phyloP scores from a whole-genome alignment of 306 rosid species.

The Lathyrus tuberosus region DNA sequence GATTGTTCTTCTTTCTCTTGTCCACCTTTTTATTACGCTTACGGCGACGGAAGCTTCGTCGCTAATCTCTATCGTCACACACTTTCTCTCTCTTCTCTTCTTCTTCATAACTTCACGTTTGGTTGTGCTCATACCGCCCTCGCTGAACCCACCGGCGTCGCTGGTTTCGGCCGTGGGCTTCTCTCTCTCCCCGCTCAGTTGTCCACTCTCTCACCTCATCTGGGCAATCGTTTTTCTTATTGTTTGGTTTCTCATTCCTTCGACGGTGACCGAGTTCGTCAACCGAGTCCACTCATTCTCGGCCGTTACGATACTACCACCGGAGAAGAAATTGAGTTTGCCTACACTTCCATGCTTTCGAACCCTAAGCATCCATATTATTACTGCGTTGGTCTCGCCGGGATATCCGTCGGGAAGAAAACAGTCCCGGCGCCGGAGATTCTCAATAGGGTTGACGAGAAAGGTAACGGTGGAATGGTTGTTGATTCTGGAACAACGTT shows the following conservation, averaged over 20 bases:
- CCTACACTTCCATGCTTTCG: slow-evolving; percentile 72
- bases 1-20: slow-evolving; percentile 70
- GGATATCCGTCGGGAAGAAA: slow-evolving; percentile 64
- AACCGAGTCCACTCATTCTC: slow-evolving; percentile 85
- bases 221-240: slow-evolving; percentile 82
- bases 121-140: slow-evolving; percentile 89
- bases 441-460: slow-evolving; percentile 52
- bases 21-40: slow-evolving; percentile 89
- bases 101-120: slow-evolving; percentile 72
- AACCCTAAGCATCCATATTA: slow-evolving; percentile 88
- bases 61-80: slow-evolving; percentile 60
- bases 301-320: slow-evolving; percentile 49
- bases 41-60: slow-evolving; percentile 84
- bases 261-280: slow-evolving; percentile 56
- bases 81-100: slow-evolving; percentile 54
- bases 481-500: slow-evolving; percentile 95
- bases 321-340: slow-evolving; percentile 40
- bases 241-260: slow-evolving; percentile 90
- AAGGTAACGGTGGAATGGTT: slow-evolving; percentile 78
- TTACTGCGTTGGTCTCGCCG: slow-evolving; percentile 73
- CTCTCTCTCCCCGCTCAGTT: slow-evolving; percentile 85
- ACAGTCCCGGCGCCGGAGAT: slow-evolving; percentile 63
- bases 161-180: slow-evolving; percentile 86
- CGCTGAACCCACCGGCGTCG: slow-evolving; percentile 90
- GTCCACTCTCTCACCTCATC: slow-evolving; percentile 59